Base-by-base conservation (phyloP, 1,284 basidiomycete genomes). In the Paramarasmius palmivorus region DNA sequence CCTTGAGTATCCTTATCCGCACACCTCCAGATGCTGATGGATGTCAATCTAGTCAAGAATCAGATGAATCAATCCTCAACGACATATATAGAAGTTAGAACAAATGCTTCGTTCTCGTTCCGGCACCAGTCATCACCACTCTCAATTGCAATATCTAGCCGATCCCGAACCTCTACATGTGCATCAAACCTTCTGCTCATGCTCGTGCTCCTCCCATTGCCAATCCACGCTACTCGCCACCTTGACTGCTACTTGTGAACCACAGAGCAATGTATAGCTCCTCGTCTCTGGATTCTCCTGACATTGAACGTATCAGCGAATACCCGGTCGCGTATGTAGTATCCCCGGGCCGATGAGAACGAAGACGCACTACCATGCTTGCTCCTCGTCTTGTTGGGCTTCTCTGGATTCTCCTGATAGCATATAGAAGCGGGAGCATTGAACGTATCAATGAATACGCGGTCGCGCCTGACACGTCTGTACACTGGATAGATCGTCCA, bases 361-460 rank as follows among this genome's bases (percentile, higher is more conserved):
- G n/a, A n/a, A n/a, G n/a, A n/a, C n/a, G n/a, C n/a, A n/a, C n/a
- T n/a, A n/a, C n/a, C n/a, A n/a, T n/a, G n/a, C n/a, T n/a, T n/a
- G 23, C 52, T 52, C 26, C 56, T 47, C 32, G 52, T 54, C 42
- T 56, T 52, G 12, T 44, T 44, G 10, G 53, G 53, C 37, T 42
- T 46, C 9, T 25, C 25, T 45, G 52, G 54, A 48, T 56, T 50
- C 42, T 50, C 55, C 52, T 36, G 49, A 15, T 54, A 52, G 32
- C 59, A 60, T n/a, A 60, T 60, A 23, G 59, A 52, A 22, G 41
- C 52, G 2, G 57, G 56, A 20, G 53, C 44, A 40, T 57, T 56
- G 39, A 34, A 51, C 38, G 50, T 57, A 26, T 60, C 59, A 2
- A 52, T 46, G 26, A 60, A 56, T 37, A 60, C 40, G 9, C 32